A percentile compares a stretch with the other conserved stretches of the same genome.
Conservation (phyloP, 352 stramenopile species). For the Pythium volutum region DNA sequence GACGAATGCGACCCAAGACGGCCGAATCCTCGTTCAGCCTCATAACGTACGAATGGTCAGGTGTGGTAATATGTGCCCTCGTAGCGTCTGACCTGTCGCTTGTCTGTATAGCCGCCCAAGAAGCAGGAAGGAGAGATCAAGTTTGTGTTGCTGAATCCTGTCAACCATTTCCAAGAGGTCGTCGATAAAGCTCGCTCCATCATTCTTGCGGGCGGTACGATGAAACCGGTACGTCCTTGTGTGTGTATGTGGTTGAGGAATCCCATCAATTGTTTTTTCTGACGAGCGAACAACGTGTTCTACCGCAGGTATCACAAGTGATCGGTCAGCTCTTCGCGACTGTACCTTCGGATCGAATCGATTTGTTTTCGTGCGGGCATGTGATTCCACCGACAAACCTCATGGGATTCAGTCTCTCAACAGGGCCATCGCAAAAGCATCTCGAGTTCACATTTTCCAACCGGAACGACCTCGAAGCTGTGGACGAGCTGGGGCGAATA, state of each 20-base stretch:
- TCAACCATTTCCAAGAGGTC: conserved; percentile 93
- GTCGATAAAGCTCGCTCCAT: conserved; percentile 92
- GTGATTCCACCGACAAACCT: conserved; percentile 95
- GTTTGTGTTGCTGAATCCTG: conserved; percentile 96
- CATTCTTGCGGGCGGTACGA: conserved; percentile 97
- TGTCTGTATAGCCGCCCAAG: conserved; percentile 33
- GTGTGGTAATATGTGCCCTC: background rate
- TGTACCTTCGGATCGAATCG: conserved; percentile 69
- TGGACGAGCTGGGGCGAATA: conserved; percentile 94
- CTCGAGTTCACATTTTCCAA: conserved; percentile 95
- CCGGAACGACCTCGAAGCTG: conserved; percentile 61
- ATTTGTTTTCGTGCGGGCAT: conserved; percentile 98
- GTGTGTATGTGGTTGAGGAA: too few relatives aligned
- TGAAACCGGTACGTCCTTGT: conserved; percentile 85
- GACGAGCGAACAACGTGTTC: background rate
- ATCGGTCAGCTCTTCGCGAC: conserved; percentile 92
- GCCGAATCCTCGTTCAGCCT: conserved; percentile 64
- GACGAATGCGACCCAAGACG: conserved; percentile 64
- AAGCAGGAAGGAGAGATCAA: conserved; percentile 73
- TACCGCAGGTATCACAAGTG: conserved; percentile 86
- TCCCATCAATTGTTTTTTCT: too few relatives aligned
- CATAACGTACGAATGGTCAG: conserved; percentile 40
- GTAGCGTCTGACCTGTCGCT: background rate
- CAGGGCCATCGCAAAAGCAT: conserved; percentile 81
- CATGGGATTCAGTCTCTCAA: conserved; percentile 62